Evolutionary conservation across 2,329 filamentous ascomycete species (phyloP), one percentile per base, ranked within the genome.

Genomic region (Chaetomiaceae sp.): DNA sequence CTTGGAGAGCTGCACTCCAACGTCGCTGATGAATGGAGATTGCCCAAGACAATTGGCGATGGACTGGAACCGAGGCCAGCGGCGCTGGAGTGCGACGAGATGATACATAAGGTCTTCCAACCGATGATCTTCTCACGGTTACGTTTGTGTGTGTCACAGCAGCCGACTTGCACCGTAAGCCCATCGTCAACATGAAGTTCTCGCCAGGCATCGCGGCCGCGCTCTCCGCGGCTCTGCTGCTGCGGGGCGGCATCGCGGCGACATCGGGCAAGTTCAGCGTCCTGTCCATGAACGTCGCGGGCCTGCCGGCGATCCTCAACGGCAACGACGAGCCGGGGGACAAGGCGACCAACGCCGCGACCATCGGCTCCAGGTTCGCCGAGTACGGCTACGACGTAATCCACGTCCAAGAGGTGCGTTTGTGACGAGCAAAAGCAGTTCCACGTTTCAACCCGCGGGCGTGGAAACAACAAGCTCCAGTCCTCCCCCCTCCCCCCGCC

Each of bases 271-370:
- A 12, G 15, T 37, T 57, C 37, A 52, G 30, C 22, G 24, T 55
- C 40, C 47, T 57, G 19, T 38, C 55, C 29, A 55, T 56, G 47
- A 57, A 57, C 44, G 54, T 57, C 4, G 55, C 55, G 26, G 53
- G 55, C 15, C 50, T 57, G 4, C 79, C 80, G 1, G 60, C 64
- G 2, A 62, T 78, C 45, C 58, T 84, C 38, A 76, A 83, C 50
- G 62, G 60, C 56, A 84, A 84, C 58, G 78, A 73, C 4, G 73
- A 83, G 2, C 72, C 77, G 2, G 80, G 81, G 18, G 75, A 82
- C 61, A 84, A 84, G 64, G 65, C 67, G 0, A 69, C 68, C 6
- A 84, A 84, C 61, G 69, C 79, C 1, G 66, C 66, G 9, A 61
- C 64, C 22, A 82, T 84, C 39, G 81, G 81, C 1, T 59, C 68